A percentile compares a stretch with the other conserved stretches of the same genome.
phyloP scores from a whole-genome alignment of 2,329 filamentous ascomycete species.

The Karstenula rhodostoma region DNA sequence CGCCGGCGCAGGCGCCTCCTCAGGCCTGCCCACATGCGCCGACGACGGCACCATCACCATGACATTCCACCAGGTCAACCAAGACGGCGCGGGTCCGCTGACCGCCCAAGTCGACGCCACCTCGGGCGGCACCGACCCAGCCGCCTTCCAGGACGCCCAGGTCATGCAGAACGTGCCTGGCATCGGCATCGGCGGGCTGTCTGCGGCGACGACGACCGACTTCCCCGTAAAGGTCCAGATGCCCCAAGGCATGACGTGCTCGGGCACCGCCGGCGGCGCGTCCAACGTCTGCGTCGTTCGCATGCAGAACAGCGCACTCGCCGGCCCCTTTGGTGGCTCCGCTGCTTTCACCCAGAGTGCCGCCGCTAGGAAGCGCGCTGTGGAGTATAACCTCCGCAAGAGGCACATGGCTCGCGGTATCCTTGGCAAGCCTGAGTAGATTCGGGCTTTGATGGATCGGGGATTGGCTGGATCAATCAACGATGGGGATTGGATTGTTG shows the following conservation, averaged over 20 bases:
- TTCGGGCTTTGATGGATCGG: slow-evolving; percentile 67
- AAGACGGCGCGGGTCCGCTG: slow-evolving; percentile 72
- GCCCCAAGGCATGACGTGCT: slow-evolving; percentile 73
- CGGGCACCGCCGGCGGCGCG: slow-evolving; percentile 65
- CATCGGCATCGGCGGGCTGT: slow-evolving; percentile 64
- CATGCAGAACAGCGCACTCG: slow-evolving; percentile 67
- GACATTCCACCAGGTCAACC: slow-evolving; percentile 75
- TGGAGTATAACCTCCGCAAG: slow-evolving; percentile 61
- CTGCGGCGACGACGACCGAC: slow-evolving; percentile 67
- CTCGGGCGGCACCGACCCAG: slow-evolving; percentile 67
- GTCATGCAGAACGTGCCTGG: slow-evolving; percentile 70
- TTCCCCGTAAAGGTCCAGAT: slow-evolving; percentile 72
- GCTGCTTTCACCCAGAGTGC: slow-evolving; percentile 70
- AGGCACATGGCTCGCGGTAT: slow-evolving; percentile 47
- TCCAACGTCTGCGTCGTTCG: slow-evolving; percentile 71
- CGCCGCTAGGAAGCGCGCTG: slow-evolving; percentile 67
- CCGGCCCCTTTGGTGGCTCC: slow-evolving; percentile 73
- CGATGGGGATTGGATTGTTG: slow-evolving; percentile 63
- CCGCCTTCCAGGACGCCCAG: slow-evolving; percentile 67
- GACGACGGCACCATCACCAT: slow-evolving; percentile 69
- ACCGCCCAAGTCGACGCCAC: slow-evolving; percentile 68
- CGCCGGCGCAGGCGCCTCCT: slow-evolving; percentile 61
- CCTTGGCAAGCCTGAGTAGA: slow-evolving; percentile 43
- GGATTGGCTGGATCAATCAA: slow-evolving; percentile 75
- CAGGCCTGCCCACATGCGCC: slow-evolving; percentile 67